Evolutionary conservation across 1,284 basidiomycete genomes (phyloP), one percentile per base, ranked within the genome.

Genomic region (Tilletia walkeri): DNA sequence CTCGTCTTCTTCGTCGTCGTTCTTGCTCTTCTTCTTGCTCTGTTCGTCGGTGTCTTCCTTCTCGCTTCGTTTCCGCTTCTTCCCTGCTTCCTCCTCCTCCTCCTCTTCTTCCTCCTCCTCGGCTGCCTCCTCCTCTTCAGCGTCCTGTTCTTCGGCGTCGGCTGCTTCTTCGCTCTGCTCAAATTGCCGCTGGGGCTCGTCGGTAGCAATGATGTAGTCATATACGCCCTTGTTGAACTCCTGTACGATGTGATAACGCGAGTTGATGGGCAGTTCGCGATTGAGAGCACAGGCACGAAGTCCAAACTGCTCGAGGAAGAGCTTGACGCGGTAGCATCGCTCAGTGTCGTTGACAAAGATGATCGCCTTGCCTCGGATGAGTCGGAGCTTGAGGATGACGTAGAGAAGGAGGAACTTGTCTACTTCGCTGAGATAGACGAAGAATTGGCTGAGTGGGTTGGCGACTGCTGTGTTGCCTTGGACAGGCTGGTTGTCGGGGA

Each of bases 211-310:
- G 73, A 99, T 95, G 82, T 98, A 98, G 82, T 99, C 94, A 82
- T 98, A 99, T 12, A 95, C 93, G 6, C 96, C 96, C 79, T 94
- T 93, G 85, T 99, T 98, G 84, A 99, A 99, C 85, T 98, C 95
- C 80, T 99, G 94, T 2, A 99, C 95, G 4, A 92, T 92, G 82
- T 99, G 96, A 82, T 95, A 98, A 84, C 92, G 93, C 24, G 41
- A 67, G 71, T 97, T 98, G 71, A 98, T 86, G 0, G 96, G 96
- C 65, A 99, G 85, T 85, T 99, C 96, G 18, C 93, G 93, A 81
- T 99, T 98, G 50, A 99, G 88, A 78, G 95, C 98, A 75, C 91
- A 92, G 2, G 34, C 24, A 84, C 94, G 94, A 83, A 99, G 92
- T 0, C 93, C 95, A 79, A 98, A 99, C 84, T 98, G 95, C 82